Evolutionary conservation across 2,329 filamentous ascomycete genomes (phyloP).

Genomic region (Diaporthe sp.): DNA sequence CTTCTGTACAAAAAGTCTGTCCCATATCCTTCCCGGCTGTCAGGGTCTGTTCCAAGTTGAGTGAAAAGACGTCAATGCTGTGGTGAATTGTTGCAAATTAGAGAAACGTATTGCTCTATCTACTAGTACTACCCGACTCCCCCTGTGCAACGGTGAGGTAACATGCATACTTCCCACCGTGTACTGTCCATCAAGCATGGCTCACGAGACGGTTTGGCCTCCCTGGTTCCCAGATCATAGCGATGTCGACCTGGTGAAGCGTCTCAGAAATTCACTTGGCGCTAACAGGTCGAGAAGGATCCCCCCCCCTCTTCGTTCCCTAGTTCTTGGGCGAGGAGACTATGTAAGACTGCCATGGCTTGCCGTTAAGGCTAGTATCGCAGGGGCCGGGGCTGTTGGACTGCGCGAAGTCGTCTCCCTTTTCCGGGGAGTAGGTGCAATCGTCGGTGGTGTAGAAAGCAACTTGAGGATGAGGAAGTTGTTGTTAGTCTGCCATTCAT

Average conservation of each 20-base stretch:
- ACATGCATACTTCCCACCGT: no score
- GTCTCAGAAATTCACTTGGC: neutral
- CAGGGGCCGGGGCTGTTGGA: conserved; percentile 6
- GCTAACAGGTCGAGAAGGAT: neutral
- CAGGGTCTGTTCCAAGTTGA: neutral
- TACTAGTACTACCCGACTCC: neutral
- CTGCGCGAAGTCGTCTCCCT: neutral
- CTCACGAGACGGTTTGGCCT: neutral
- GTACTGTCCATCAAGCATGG: neutral
- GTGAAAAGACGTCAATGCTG: neutral
- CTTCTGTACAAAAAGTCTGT: neutral
- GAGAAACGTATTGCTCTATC: neutral
- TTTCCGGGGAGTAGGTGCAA: neutral
- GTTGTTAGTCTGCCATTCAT: neutral
- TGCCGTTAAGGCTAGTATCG: neutral
- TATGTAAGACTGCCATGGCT: neutral
- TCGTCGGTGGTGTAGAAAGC: neutral
- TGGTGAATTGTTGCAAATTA: neutral
- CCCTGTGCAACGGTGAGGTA: neutral
- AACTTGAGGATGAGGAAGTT: neutral
- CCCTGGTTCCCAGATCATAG: neutral
- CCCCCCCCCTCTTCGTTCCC: no score
- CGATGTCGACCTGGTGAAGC: neutral
- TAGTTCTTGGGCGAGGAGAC: neutral
- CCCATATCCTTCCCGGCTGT: neutral